Percentiles rank a stretch among this genome's conserved stretches.
These are phyloP conservation scores for Botryobasidium botryosum DNA, from an alignment of 768 basidiomycete genomes.

Conservation along the genomic window DNA sequence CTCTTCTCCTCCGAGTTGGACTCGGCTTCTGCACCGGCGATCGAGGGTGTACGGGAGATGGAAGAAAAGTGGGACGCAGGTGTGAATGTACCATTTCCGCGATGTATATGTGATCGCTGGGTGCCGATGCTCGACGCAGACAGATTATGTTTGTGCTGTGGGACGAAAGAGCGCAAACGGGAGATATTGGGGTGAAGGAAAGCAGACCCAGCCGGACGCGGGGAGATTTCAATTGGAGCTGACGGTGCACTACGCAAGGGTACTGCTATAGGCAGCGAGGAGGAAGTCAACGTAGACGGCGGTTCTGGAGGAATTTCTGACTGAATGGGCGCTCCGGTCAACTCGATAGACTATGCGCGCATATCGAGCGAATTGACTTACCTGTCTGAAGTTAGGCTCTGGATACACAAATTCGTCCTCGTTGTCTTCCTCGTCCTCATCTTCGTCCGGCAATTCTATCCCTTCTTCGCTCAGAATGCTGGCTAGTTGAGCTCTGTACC, in stretches of 20 bases:
- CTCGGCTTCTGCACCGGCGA: conserved; percentile 29
- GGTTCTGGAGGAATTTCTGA: conserved; percentile 6
- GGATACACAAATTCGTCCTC: conserved; percentile 21
- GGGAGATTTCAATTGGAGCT: conserved; percentile 1
- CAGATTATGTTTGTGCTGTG: conserved; percentile 25
- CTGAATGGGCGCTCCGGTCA: background rate
- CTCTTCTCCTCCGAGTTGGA: conserved; percentile 17
- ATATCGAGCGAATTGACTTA: background rate
- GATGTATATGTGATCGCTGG: conserved; percentile 27
- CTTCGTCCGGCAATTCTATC: conserved; percentile 23
- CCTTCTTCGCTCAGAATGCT: conserved; percentile 52
- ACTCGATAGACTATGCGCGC: conserved; percentile 3
- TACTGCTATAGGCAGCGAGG: conserved; percentile 7
- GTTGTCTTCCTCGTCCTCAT: conserved; percentile 29
- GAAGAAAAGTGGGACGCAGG: conserved; percentile 51
- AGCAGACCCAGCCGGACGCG: conserved; percentile 6
- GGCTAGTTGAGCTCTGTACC: conserved; percentile 48
- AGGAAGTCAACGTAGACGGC: conserved; percentile 13
- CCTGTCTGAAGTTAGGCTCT: conserved; percentile 18
- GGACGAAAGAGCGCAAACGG: conserved; percentile 32
- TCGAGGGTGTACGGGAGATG: conserved; percentile 50
- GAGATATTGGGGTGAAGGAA: conserved; percentile 24
- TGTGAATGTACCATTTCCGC: conserved; percentile 31
- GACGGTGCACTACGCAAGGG: background rate
- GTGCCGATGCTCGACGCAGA: conserved; percentile 24